Evolutionary conservation across 768 basidiomycete species (phyloP).

Genomic region (Xanthoconium stramineum): DNA sequence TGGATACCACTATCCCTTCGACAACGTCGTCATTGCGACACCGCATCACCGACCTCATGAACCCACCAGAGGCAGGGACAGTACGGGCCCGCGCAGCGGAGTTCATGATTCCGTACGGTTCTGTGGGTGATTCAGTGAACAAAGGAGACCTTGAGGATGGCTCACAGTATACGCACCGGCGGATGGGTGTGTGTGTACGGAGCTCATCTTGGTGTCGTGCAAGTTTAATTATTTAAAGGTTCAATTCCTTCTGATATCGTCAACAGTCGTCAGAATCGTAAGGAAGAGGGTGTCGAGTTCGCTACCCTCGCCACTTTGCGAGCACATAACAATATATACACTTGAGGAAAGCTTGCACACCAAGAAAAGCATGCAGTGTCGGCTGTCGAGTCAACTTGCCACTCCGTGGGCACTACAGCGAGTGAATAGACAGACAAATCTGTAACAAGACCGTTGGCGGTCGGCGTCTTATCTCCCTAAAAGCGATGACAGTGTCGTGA

Average conservation of each 20-base stretch:
- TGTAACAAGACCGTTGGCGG: neutral
- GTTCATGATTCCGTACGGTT: slow-evolving; percentile 7
- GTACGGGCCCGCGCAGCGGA: slow-evolving; percentile 5
- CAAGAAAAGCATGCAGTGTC: neutral
- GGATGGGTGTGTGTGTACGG: neutral
- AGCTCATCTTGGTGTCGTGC: slow-evolving; percentile 2
- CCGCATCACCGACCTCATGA: slow-evolving; percentile 13
- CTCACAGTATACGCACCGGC: slow-evolving; percentile 2
- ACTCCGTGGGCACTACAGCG: too few species aligned
- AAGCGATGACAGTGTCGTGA: neutral
- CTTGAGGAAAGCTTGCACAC: neutral
- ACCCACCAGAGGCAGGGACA: slow-evolving; percentile 9
- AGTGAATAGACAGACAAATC: neutral
- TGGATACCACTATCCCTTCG: neutral
- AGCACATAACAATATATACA: neutral
- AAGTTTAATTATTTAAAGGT: too few species aligned
- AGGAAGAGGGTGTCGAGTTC: neutral
- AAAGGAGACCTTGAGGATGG: neutral
- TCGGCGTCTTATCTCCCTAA: neutral
- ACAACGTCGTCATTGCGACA: slow-evolving; percentile 6
- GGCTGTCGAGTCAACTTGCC: neutral
- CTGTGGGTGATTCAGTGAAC: slow-evolving; percentile 1
- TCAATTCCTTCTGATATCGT: too few species aligned
- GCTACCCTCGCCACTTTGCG: neutral
- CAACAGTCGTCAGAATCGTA: neutral